phyloP scores from a whole-genome alignment of 2,329 filamentous ascomycete genomes.

The Venturia asperata region DNA sequence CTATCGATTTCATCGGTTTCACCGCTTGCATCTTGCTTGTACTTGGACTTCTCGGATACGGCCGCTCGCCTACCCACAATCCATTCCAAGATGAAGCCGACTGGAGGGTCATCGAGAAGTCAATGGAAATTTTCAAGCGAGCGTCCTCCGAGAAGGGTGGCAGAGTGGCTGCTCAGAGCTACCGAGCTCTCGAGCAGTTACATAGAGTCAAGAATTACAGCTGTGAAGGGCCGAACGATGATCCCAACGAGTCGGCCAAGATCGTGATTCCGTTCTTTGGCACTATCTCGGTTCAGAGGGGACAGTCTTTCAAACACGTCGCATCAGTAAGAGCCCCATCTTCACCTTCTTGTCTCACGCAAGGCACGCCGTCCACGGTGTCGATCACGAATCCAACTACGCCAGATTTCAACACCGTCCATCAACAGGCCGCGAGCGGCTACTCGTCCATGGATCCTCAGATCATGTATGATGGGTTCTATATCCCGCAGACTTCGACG shows the following conservation, averaged over 20 bases:
- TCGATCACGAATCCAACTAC: slow-evolving; percentile 20
- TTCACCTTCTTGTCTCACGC: background rate
- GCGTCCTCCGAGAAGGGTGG: slow-evolving; percentile 36
- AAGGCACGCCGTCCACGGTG: slow-evolving; percentile 18
- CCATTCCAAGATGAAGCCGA: slow-evolving; percentile 26
- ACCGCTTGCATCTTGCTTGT: slow-evolving; percentile 39
- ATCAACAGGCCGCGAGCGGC: slow-evolving; percentile 18
- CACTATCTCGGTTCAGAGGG: slow-evolving; percentile 33
- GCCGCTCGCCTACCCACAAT: slow-evolving; percentile 21
- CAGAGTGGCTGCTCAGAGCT: slow-evolving; percentile 35
- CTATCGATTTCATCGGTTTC: slow-evolving; percentile 42
- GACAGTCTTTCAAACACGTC: slow-evolving; percentile 23
- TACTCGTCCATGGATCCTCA: slow-evolving; percentile 25
- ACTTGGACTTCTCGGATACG: slow-evolving; percentile 37
- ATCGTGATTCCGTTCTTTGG: slow-evolving; percentile 38
- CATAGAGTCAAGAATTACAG: slow-evolving; percentile 25
- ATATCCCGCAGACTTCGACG: slow-evolving; percentile 26
- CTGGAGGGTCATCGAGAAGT: slow-evolving; percentile 33
- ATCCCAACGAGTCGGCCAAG: slow-evolving; percentile 21
- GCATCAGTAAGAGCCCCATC: slow-evolving; percentile 4
- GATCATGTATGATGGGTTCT: slow-evolving; percentile 35
- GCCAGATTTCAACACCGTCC: slow-evolving; percentile 7
- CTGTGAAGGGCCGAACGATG: slow-evolving; percentile 13
- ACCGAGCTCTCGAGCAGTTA: slow-evolving; percentile 35
- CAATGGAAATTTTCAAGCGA: slow-evolving; percentile 37